phyloP scores from a whole-genome alignment of 2,329 filamentous ascomycete species.

The Penicillium sp. region DNA sequence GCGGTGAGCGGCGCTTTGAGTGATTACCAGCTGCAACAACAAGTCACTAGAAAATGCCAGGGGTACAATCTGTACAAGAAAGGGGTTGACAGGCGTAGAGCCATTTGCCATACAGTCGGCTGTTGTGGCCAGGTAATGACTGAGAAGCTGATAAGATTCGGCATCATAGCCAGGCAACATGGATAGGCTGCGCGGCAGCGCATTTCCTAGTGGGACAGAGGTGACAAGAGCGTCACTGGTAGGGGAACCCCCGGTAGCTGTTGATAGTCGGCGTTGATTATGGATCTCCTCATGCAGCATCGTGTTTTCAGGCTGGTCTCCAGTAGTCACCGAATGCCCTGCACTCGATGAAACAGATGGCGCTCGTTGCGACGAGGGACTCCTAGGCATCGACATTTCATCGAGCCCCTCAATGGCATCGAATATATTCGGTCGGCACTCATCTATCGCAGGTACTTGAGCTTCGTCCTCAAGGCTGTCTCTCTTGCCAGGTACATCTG shows the following conservation, averaged over 20 bases:
- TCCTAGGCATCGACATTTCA: neutral
- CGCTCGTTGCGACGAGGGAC: constrained; percentile 16
- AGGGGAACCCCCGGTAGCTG: neutral
- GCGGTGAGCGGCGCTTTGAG: constrained; percentile 41
- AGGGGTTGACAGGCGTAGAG: constrained; percentile 49
- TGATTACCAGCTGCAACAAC: constrained; percentile 49
- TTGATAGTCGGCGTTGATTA: constrained; percentile 1
- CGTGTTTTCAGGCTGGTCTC: constrained; percentile 2
- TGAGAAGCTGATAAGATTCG: constrained; percentile 42
- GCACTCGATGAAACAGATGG: constrained; percentile 18
- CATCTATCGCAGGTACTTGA: neutral
- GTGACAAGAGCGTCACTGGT: constrained; percentile 1
- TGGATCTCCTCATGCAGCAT: neutral
- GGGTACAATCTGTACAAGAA: constrained; percentile 49
- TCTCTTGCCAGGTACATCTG: constrained; percentile 17
- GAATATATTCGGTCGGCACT: constrained; percentile 8
- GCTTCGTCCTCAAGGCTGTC: constrained; percentile 4
- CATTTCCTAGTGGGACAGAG: constrained; percentile 16
- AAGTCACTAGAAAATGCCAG: constrained; percentile 50
- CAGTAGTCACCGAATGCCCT: constrained; percentile 12
- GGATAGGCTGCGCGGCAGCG: constrained; percentile 28
- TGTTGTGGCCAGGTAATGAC: constrained; percentile 49
- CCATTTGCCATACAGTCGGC: constrained; percentile 52
- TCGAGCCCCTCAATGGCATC: constrained; percentile 12
- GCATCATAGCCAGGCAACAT: constrained; percentile 32